These are phyloP conservation scores for Pyrrhoderma noxium DNA, from an alignment of 1,284 basidiomycete species.

Conservation along the genomic window DNA sequence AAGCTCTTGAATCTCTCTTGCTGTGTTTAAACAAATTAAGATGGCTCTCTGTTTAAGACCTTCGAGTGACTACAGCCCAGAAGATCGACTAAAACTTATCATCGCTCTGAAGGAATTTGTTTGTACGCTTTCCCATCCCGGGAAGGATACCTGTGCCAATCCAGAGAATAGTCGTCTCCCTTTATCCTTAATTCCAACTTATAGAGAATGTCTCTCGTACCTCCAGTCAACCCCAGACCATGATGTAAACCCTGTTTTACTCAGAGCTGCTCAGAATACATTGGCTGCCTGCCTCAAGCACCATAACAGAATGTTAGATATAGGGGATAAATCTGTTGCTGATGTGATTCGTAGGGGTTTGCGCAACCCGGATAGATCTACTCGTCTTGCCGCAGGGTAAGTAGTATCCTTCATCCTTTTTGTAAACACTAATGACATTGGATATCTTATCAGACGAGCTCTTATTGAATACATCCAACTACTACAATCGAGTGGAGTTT, in stretches of 20 bases:
- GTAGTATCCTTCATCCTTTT: slow-evolving; percentile 22
- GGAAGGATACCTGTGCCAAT: slow-evolving; percentile 26
- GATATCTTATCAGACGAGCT: slow-evolving; percentile 30
- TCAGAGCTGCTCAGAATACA: slow-evolving; percentile 37
- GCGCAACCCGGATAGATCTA: slow-evolving; percentile 46
- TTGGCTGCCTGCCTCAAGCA: slow-evolving; percentile 43
- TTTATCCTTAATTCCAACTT: no score
- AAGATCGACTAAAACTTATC: background rate
- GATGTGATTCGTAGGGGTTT: slow-evolving; percentile 42
- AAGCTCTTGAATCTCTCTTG: no score
- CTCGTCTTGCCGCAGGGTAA: slow-evolving; percentile 63
- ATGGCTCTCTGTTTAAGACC: no score
- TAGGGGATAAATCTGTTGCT: slow-evolving; percentile 28
- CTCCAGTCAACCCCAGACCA: slow-evolving; percentile 38
- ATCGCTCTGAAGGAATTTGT: slow-evolving; percentile 24
- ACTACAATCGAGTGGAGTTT: slow-evolving; percentile 28
- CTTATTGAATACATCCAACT: slow-evolving; percentile 41
- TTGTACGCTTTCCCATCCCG: slow-evolving; percentile 39
- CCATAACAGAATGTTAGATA: slow-evolving; percentile 32
- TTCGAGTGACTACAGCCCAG: no score
- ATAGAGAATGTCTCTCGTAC: no score
- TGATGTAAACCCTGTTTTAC: slow-evolving; percentile 40
- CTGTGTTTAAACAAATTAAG: no score
- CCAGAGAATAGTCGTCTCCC: slow-evolving; percentile 12
- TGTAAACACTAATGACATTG: slow-evolving; percentile 5